Evolutionary conservation across 371 early-diverging fungal species (phyloP).

Genomic region (Catenaria anguillulae): DNA sequence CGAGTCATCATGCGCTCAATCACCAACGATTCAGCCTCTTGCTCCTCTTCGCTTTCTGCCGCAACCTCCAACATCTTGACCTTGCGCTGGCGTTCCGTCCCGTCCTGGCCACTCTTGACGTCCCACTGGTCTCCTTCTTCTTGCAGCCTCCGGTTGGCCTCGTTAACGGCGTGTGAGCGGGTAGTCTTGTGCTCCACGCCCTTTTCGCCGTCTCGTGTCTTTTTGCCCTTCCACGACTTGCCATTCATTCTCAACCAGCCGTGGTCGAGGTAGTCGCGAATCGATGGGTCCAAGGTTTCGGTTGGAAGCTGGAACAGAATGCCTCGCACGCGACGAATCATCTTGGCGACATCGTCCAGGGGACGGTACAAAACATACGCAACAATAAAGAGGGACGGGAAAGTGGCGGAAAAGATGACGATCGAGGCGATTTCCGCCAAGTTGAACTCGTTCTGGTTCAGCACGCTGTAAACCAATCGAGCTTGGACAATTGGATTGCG

Average conservation of each 20-base stretch:
- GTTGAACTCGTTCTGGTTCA: background rate
- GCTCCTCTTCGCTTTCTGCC: no score
- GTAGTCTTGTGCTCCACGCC: background rate
- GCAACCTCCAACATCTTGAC: no score
- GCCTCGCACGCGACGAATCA: background rate
- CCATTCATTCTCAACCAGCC: no score
- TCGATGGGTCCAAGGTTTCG: background rate
- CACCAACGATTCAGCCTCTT: no score
- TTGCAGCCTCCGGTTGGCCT: background rate
- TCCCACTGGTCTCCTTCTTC: no score
- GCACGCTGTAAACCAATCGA: background rate
- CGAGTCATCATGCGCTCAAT: no score
- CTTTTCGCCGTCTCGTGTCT: no score
- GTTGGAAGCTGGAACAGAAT: background rate
- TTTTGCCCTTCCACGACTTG: no score
- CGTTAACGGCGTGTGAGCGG: background rate
- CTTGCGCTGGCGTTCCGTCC: no score
- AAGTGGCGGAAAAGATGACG: background rate
- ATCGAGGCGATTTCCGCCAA: background rate
- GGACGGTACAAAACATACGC: background rate
- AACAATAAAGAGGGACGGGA: background rate
- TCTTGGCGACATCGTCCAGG: background rate
- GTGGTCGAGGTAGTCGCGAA: background rate
- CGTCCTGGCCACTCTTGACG: no score
- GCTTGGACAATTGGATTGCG: background rate